These are phyloP conservation scores for Asparagopsis taxiformis DNA, from an alignment of 31 red algal species.

Conservation along the genomic window DNA sequence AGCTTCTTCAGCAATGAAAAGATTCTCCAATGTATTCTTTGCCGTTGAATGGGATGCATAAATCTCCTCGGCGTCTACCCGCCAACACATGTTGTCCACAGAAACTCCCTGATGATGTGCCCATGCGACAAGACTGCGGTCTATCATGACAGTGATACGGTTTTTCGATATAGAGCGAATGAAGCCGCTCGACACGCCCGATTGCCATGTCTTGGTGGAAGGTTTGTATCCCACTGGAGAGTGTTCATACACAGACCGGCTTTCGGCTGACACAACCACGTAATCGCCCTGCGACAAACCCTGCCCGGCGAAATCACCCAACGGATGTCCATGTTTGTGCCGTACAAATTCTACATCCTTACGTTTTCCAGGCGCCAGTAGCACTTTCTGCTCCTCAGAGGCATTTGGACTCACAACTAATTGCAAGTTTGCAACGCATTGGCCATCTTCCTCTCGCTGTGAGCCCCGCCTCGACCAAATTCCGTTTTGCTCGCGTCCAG, in stretches of 20 bases:
- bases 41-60: constrained; percentile 46
- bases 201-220: constrained; percentile 40
- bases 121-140: constrained; percentile 37
- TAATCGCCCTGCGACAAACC: constrained; percentile 39
- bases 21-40: constrained; percentile 69
- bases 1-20: constrained; percentile 51
- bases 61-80: constrained; percentile 79
- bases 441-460: constrained; percentile 50
- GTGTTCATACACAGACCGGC: not conserved
- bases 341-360: constrained; percentile 15
- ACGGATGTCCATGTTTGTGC: not conserved
- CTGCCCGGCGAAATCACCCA: not conserved
- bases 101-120: constrained; percentile 20
- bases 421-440: constrained; percentile 41
- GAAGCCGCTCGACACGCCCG: constrained; percentile 66
- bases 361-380: constrained; percentile 9
- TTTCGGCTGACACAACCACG: constrained; percentile 71
- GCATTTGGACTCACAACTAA: not conserved
- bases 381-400: constrained; percentile 1
- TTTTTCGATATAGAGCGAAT: constrained; percentile 5
- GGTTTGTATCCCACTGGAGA: not conserved
- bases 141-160: constrained; percentile 20
- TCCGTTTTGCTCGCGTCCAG: constrained; percentile 17
- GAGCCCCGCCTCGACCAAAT: constrained; percentile 54
- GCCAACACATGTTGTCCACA: constrained; percentile 48